Evolutionary conservation across 805 yeast genomes (phyloP).

Genomic region (Pichia eremophila): DNA sequence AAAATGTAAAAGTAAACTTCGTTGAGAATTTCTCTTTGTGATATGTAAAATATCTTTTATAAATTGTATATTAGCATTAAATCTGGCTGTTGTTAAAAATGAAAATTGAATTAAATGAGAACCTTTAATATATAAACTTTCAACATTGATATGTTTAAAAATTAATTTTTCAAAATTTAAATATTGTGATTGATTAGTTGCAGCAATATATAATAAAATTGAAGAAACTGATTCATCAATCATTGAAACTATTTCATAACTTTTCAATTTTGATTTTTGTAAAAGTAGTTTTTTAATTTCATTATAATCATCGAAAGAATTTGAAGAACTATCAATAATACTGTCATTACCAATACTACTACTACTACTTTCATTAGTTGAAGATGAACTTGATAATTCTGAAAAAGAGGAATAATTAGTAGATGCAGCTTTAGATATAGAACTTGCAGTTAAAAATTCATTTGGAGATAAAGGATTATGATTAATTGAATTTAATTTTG

Average conservation of each 20-base stretch:
- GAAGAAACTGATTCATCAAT: conserved; percentile 33
- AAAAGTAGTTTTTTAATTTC: conserved; percentile 8
- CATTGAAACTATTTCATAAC: conserved; percentile 18
- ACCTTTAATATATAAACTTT: conserved; percentile 31
- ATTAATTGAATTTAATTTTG: too few relatives aligned
- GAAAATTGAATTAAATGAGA: conserved; percentile 38
- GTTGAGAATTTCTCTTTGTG: conserved; percentile 36
- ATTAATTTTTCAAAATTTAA: conserved; percentile 27
- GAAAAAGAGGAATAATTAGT: background rate
- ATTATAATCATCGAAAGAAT: conserved; percentile 2
- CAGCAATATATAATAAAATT: conserved; percentile 38
- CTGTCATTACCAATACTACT: background rate
- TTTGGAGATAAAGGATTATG: too few relatives aligned
- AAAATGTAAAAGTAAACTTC: conserved; percentile 35
- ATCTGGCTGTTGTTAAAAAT: conserved; percentile 30
- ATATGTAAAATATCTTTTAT: conserved; percentile 28
- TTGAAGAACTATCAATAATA: background rate
- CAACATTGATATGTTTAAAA: conserved; percentile 23
- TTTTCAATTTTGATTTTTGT: conserved; percentile 1
- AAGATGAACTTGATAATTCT: background rate
- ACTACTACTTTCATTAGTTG: background rate
- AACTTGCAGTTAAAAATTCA: background rate
- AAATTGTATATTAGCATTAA: conserved; percentile 31
- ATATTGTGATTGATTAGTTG: conserved; percentile 39
- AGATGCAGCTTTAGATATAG: background rate